Conservation (phyloP, 2,329 filamentous ascomycete genomes). For the Fusarium verticillioides region DNA sequence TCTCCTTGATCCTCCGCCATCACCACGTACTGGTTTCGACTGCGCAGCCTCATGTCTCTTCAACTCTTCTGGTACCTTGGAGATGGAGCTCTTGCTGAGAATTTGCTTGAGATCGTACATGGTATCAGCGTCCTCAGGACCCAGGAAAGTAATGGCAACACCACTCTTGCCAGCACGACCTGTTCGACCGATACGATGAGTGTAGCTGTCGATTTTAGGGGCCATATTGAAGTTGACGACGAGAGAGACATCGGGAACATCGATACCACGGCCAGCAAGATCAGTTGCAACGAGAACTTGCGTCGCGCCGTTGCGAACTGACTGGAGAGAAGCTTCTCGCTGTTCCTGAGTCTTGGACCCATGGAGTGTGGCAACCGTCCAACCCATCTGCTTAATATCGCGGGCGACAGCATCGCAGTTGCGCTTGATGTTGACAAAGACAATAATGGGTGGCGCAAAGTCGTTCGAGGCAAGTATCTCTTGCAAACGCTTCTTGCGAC, state of each 20-base stretch:
- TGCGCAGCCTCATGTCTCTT: slow-evolving; percentile 91
- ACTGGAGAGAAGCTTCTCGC: slow-evolving; percentile 89
- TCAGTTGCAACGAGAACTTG: slow-evolving; percentile 96
- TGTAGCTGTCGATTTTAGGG: slow-evolving; percentile 90
- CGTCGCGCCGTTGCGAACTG: slow-evolving; percentile 81
- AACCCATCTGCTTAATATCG: slow-evolving; percentile 95
- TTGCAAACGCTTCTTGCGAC: slow-evolving; percentile 93
- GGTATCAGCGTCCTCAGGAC: slow-evolving; percentile 87
- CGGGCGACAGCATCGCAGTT: slow-evolving; percentile 96
- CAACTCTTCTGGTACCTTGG: slow-evolving; percentile 90
- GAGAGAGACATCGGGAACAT: slow-evolving; percentile 91
- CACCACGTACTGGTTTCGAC: slow-evolving; percentile 71
- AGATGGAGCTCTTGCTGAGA: slow-evolving; percentile 88
- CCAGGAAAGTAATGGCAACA: slow-evolving; percentile 95
- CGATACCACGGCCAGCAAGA: slow-evolving; percentile 95
- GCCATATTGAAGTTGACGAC: slow-evolving; percentile 99
- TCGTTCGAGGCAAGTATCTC: slow-evolving; percentile 86
- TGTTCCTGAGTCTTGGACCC: slow-evolving; percentile 98
- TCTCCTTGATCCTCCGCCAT: slow-evolving; percentile 44
- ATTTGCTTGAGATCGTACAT: slow-evolving; percentile 97
- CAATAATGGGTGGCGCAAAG: slow-evolving; percentile 91
- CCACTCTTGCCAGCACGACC: slow-evolving; percentile 97
- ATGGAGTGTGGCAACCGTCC: slow-evolving; percentile 89
- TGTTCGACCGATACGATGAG: slow-evolving; percentile 95
- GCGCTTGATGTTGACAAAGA: slow-evolving; percentile 99